Evolutionary conservation across 352 stramenopile genomes (phyloP), one percentile per base, ranked within the genome.

Genomic region (Globisporangium middletonii): DNA sequence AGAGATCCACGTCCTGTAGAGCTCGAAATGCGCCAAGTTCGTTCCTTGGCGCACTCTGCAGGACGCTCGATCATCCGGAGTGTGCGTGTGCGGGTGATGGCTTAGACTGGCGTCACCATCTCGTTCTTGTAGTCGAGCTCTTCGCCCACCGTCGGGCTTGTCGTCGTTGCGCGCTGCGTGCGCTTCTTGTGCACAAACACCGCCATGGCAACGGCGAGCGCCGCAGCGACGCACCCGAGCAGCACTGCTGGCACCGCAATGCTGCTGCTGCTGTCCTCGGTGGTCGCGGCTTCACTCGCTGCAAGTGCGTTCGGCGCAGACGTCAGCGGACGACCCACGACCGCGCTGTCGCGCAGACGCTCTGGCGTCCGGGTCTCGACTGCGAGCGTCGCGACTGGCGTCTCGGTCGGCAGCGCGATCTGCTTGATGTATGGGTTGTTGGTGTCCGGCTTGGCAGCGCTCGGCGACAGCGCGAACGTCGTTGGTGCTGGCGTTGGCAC

Each of bases 121-220:
- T 64, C 51, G 52, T 64, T 64, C 35, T 64, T 64, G 59, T 64
- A 64, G 44, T 59, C 51, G 11, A 64, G 51, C 13, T 64, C 49
- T 16, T 27, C 43, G 23, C 42, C 50, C 23, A 11, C 28, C 23
- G 33, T 59, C 33, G 59, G 53, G 19, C 44, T 50, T 37, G 37
- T 37, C 7, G 59, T 52, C 18, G 47, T 53, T 5, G 30, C 15
- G 18, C 33, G 37, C 48, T 46, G 38, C 16, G 51, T 19, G 27
- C 45, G n/a, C 51, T 64, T 63, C 57, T 64, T 58, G 46, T 64
- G 41, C 44, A 50, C 50, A 15, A 64, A 45, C 53, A 55, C 59
- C 16, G 42, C 59, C 9, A 38, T 37, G 15, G 59, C 59, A 45
- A 64, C 53, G 2, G 59, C 59, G 38, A 64, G 51, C 3, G 53